phyloP scores from a whole-genome alignment of 169 alveolate genomes.

The Amoebophrya sp. region DNA sequence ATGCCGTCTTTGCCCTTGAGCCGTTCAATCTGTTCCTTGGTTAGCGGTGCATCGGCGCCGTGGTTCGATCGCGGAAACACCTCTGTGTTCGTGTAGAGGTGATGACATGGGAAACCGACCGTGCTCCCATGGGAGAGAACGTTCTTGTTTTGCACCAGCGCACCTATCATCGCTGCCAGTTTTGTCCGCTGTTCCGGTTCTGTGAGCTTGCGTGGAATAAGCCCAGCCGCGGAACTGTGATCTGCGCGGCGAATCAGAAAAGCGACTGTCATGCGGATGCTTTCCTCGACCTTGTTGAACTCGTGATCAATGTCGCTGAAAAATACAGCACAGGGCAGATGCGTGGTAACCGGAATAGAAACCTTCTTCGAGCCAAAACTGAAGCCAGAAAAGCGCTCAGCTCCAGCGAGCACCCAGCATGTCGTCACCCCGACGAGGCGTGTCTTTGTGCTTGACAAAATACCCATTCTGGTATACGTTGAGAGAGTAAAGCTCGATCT shows the following conservation, averaged over 20 bases:
- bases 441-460: conserved; percentile 30
- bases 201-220: not conserved
- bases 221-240: not conserved
- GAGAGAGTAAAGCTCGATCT: conserved; percentile 3
- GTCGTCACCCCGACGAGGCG: conserved; percentile 31
- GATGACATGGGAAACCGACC: not conserved
- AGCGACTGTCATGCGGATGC: conserved; percentile 10
- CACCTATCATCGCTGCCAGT: not conserved
- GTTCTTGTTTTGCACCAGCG: not conserved
- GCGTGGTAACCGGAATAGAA: not conserved
- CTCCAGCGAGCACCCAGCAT: conserved; percentile 25
- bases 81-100: conserved; percentile 24
- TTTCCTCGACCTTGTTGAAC: not conserved
- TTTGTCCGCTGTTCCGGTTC: not conserved
- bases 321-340: not conserved
- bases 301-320: conserved; percentile 16
- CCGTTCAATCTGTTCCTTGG: not conserved
- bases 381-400: not conserved
- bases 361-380: not conserved
- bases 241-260: not conserved
- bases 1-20: conserved; percentile 17
- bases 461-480: conserved; percentile 25
- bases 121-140: not conserved
- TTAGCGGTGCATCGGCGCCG: not conserved
- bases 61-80: not conserved